Evolutionary conservation across 257 asterid genomes (phyloP), one percentile per base, ranked within the genome.

Genomic region (Nicotiana noctiflora): DNA sequence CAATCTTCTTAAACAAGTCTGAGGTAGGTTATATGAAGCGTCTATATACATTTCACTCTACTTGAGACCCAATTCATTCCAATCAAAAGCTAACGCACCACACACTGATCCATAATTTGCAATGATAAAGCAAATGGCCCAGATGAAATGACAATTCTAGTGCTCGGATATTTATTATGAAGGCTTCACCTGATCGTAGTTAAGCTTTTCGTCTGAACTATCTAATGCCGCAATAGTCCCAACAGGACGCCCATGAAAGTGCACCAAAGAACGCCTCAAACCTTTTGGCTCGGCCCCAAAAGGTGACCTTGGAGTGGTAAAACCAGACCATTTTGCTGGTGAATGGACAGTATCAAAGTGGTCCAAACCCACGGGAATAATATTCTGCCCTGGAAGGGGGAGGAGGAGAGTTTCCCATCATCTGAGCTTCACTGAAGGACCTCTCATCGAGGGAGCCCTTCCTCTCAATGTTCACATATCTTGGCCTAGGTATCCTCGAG

Each of bases 361-460:
- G 70, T 91, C 96, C 12, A 80, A 82, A 77, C 83, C 83, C 87
- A 81, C 90, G 88, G 81, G 14, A 79, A 19, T 44, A 82, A 66
- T 27, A 79, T 8, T 92, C 97, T 1, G 86, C 81, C 37, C 89
- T 85, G 11, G 89, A 82, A 74, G 93, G 88, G 25, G 92, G 91
- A 79, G 60, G 82, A 55, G 97, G 91, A 72, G 97, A 89, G 11
- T 82, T 40, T 68, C 53, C 83, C 88, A 75, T 8, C 49, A 77
- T 34, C 0, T 90, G 87, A 51, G 87, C 25, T 25, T 90, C 93
- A 56, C 84, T 84, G 10, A 92, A 84, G 15, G 96, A 89, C 83
- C 92, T 84, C 49, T 89, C 96, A 81, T 90, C 94, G 10, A 87
- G 82, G 8, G 97, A 92, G 76, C 87, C 79, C 86, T 89, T 91